These are phyloP conservation scores for Mimosa bimucronata DNA, from an alignment of 306 rosid species.

Conservation along the genomic window DNA sequence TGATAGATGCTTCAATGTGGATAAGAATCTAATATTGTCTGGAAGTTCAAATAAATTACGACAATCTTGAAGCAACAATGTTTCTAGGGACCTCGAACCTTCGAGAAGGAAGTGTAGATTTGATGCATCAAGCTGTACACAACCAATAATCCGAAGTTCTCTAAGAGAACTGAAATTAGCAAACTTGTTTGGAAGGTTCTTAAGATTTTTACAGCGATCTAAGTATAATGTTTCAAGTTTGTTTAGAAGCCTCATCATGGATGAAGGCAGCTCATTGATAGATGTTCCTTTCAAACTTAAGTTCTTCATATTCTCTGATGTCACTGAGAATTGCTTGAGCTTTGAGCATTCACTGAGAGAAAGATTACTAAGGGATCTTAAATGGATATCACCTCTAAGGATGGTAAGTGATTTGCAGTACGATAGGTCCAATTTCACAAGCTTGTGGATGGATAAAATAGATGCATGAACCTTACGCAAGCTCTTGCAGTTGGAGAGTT, in stretches of 20 bases:
- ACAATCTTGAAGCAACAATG: not conserved
- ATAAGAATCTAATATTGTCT: not conserved
- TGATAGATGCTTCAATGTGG: not conserved
- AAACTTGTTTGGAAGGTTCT: not conserved
- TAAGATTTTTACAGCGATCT: not conserved
- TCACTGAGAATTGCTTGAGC: slow-evolving; percentile 13
- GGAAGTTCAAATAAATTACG: not conserved
- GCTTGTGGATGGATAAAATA: slow-evolving; percentile 8
- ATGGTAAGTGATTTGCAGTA: not conserved
- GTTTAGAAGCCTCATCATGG: not conserved
- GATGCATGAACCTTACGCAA: slow-evolving; percentile 10
- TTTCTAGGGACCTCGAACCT: not conserved
- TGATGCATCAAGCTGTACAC: slow-evolving; percentile 7
- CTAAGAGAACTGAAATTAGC: not conserved
- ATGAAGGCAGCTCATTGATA: not conserved
- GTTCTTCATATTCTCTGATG: not conserved
- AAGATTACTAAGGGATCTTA: not conserved
- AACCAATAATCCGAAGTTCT: not conserved
- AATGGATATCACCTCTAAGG: slow-evolving; percentile 1
- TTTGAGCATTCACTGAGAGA: slow-evolving; percentile 5
- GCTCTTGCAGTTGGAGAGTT: not conserved
- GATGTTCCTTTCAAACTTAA: not conserved
- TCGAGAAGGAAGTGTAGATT: not conserved
- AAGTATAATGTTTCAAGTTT: not conserved
- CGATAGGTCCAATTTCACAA: not conserved